Percentiles rank a stretch among this genome's conserved stretches.
phyloP scores from a whole-genome alignment of 495 filamentous ascomycete genomes.

The Penicillium bialowiezense region DNA sequence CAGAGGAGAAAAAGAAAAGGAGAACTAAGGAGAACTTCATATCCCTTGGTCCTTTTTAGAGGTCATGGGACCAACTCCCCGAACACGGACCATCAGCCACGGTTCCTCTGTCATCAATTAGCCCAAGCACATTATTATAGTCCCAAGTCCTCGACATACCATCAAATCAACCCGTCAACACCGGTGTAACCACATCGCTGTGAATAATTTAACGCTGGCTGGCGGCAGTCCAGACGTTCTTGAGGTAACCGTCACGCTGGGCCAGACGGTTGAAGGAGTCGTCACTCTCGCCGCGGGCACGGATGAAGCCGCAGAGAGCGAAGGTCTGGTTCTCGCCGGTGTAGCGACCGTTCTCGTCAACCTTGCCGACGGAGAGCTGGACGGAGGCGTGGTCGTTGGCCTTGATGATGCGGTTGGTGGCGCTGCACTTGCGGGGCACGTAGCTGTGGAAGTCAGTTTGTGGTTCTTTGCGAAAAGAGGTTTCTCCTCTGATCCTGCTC shows the following conservation, averaged over 20 bases:
- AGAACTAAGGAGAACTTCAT: slow-evolving; percentile 21
- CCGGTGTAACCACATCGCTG: slow-evolving; percentile 14
- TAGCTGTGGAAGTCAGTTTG: slow-evolving; percentile 56
- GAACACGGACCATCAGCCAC: slow-evolving; percentile 31
- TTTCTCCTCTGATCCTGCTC: background rate
- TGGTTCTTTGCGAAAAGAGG: slow-evolving; percentile 7
- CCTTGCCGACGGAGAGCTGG: slow-evolving; percentile 85
- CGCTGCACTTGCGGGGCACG: slow-evolving; percentile 97
- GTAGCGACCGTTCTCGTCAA: slow-evolving; percentile 95
- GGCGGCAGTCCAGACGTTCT: slow-evolving; percentile 86
- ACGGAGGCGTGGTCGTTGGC: slow-evolving; percentile 96
- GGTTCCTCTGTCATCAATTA: slow-evolving; percentile 21
- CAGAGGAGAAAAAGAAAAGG: slow-evolving; percentile 19
- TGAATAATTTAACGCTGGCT: slow-evolving; percentile 59
- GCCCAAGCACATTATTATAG: background rate
- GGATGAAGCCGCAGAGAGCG: slow-evolving; percentile 95
- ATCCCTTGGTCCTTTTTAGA: slow-evolving; percentile 22
- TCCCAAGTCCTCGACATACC: slow-evolving; percentile 16
- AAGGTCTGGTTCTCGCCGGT: slow-evolving; percentile 96
- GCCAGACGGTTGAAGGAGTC: slow-evolving; percentile 93
- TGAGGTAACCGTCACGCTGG: slow-evolving; percentile 93
- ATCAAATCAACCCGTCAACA: slow-evolving; percentile 34
- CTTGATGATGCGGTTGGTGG: slow-evolving; percentile 98
- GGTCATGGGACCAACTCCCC: slow-evolving; percentile 24
- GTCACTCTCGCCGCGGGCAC: slow-evolving; percentile 96